Evolutionary conservation across 2,329 filamentous ascomycete genomes (phyloP), one percentile per base, ranked within the genome.

Genomic region (Akanthomyces lecanii): DNA sequence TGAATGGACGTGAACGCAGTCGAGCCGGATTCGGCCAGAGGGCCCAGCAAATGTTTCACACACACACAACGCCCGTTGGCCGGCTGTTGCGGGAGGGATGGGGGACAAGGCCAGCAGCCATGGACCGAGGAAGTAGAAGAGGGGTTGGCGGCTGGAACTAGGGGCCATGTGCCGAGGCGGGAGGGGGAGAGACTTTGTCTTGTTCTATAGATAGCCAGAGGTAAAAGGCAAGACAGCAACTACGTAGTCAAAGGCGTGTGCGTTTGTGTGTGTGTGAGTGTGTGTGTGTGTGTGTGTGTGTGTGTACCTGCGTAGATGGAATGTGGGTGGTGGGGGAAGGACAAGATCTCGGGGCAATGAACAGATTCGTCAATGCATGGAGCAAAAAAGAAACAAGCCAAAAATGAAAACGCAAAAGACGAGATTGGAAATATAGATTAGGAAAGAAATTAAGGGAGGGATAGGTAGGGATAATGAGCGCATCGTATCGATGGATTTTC

Each of bases 121-220:
- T 33, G 47, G 25, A 18, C 57, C 57, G 57, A 60, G 57, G 57
- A 48, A 60, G 25, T 16, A 21, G 40, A 33, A 6, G 57, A 60
- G 57, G 57, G 57, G 57, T 52, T 60, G 47, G 47, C 16, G 10
- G 21, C 47, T 51, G 44, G 10, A 44, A 51, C 36, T 51, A 52
- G 48, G n/a, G 47, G 47, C 57, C 47, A 60, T 60, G 47, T 60
- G 57, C 57, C 57, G 57, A 60, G 33, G 28, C 23, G 54, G 23
- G 42, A 44, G 55, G 28, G 40, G 33, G 18, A 48, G 28, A 48
- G 55, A 58, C 23, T 48, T 44, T 60, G 36, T 58, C 55, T 58
- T n/a, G 30, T 58, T 58, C 55, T 58, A 58, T 58, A 38, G 18
- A 58, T 58, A 58, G 55, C 8, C n/a, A n/a, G 16, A 28, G 21